Evolutionary conservation across 768 basidiomycete genomes (phyloP), one percentile per base, ranked within the genome.

Genomic region (Tulasnella sp.): DNA sequence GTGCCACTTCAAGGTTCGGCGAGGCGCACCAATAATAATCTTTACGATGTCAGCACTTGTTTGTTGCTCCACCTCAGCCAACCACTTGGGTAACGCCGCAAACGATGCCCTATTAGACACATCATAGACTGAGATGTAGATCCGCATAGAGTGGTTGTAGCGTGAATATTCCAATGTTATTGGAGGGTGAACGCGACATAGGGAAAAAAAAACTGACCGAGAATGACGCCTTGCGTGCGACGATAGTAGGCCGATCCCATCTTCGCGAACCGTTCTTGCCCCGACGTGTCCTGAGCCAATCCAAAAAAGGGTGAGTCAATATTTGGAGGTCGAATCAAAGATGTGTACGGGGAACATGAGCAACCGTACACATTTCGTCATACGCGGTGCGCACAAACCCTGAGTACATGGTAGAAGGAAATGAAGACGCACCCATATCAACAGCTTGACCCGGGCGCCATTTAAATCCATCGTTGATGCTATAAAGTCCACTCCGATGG

Each of bases 41-140:
- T 92, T 91, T 49, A 91, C 87, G 21, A 96, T 87, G 1, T 84
- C 83, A n/a, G 76, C 75, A 1, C 83, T 83, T 55, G 92, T 88
- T 68, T 96, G 97, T 10, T 88, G 93, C 67, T 97, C 92, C 5
- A 98, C 82, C 42, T 60, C 60, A 27, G 49, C 49, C 27, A 75
- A 73, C 96, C 96, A 99, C 60, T 84, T 78, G 15, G 91, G 85
- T n/a, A 98, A 80, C 8, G 91, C 87, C 21, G 96, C 92, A 68
- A 93, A 98, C 0, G 92, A 89, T 70, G 90, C 87, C 31, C 92
- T 80, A 64, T 85, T 92, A 4, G 93, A 80, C 34, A 97, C 90
- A 71, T 98, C 96, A 71, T 98, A 99, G 3, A 98, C 94, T 92
- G 67, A n/a, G n/a, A n/a, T n/a, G n/a, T n/a, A n/a, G n/a, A n/a